A percentile compares a stretch with the other conserved stretches of the same genome.
These are phyloP conservation scores for Alternaria triticina DNA, from an alignment of 2,329 filamentous ascomycete genomes.

Conservation along the genomic window DNA sequence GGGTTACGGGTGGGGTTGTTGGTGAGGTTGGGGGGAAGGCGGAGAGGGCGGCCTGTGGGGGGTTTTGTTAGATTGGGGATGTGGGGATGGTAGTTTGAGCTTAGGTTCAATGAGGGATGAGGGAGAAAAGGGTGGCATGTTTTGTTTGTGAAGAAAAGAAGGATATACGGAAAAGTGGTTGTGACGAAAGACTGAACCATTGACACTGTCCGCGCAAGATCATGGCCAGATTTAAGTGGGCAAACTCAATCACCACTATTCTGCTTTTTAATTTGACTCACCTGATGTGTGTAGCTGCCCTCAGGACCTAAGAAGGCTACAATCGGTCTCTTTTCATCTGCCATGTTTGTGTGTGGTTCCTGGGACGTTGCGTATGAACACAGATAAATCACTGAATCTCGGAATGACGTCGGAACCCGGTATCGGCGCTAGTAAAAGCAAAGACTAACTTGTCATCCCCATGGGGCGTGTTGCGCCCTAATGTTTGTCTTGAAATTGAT, in stretches of 20 bases:
- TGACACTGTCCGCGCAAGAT: background rate
- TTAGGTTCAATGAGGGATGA: too few species aligned
- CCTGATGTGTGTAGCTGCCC: conserved; percentile 74
- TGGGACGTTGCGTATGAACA: background rate
- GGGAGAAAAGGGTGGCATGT: background rate
- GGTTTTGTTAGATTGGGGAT: background rate
- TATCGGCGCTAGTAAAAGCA: conserved; percentile 9
- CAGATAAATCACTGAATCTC: background rate
- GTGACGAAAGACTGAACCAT: background rate
- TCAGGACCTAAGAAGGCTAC: conserved; percentile 68
- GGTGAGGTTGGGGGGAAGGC: conserved; percentile 49
- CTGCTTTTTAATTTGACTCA: conserved; percentile 39
- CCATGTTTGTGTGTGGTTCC: conserved; percentile 11
- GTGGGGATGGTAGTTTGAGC: background rate
- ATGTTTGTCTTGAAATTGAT: background rate
- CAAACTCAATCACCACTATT: background rate
- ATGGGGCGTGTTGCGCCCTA: background rate
- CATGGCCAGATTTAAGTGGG: background rate
- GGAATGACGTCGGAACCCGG: conserved; percentile 16
- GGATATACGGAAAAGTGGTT: background rate
- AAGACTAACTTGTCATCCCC: background rate
- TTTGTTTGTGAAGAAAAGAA: background rate
- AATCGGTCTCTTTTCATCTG: conserved; percentile 24
- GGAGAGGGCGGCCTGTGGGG: conserved; percentile 62
- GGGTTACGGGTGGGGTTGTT: conserved; percentile 29